Evolutionary conservation across 192 early-diverging fungal genomes (phyloP).

Genomic region (Dimargaris verticillata): DNA sequence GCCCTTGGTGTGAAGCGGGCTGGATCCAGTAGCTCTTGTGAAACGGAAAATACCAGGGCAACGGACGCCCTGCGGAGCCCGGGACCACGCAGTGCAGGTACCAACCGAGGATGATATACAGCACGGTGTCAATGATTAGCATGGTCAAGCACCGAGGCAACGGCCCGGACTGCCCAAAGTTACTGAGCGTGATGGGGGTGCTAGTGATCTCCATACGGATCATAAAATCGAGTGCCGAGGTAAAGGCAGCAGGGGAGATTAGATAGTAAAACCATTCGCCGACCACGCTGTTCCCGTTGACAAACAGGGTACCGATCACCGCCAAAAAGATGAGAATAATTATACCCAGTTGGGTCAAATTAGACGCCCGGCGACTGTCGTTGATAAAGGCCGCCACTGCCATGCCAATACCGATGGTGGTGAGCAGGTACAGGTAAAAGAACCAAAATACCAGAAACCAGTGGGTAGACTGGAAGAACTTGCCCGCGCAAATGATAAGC

Average conservation of each 20-base stretch:
- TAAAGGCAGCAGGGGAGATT: background rate
- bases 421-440: background rate
- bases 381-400: background rate
- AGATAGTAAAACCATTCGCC: background rate
- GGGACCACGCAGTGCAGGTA: background rate
- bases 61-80: background rate
- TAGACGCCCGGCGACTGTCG: background rate
- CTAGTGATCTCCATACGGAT: background rate
- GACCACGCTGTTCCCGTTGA: background rate
- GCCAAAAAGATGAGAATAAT: constrained; percentile 1
- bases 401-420: background rate
- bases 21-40: background rate
- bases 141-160: background rate
- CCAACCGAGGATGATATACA: background rate
- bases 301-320: background rate
- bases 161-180: background rate
- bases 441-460: constrained; percentile 2
- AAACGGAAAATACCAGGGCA: background rate
- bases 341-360: background rate
- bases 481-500: background rate
- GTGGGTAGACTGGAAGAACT: constrained; percentile 1
- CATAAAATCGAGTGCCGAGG: background rate
- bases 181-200: background rate
- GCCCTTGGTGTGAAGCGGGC: background rate
- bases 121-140: background rate